A percentile compares a stretch with the other conserved stretches of the same genome.
phyloP scores from a whole-genome alignment of 495 filamentous ascomycete genomes.

The Opeltia flavorubescens region DNA sequence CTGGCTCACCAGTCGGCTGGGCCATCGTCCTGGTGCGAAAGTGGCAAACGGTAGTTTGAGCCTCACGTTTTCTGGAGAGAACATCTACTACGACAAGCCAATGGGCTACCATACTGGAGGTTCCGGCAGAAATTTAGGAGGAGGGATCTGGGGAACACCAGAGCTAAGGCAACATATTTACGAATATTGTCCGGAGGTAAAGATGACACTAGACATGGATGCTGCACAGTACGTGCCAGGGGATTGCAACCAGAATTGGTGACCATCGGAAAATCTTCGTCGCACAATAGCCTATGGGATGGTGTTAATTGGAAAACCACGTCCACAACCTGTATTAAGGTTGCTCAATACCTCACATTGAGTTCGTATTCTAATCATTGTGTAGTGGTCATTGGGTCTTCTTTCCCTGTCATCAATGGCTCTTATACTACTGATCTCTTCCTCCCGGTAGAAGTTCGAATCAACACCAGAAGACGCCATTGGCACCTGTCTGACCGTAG shows the following conservation, averaged over 20 bases:
- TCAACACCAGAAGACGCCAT: too few relatives aligned
- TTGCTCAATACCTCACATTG: too few relatives aligned
- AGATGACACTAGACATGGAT: neutral
- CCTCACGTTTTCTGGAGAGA: neutral
- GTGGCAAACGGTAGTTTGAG: neutral
- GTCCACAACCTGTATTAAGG: neutral
- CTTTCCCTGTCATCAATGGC: too few relatives aligned
- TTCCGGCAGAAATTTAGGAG: neutral
- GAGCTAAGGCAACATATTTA: neutral
- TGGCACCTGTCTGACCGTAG: too few relatives aligned
- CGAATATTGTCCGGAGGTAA: neutral
- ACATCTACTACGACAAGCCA: neutral
- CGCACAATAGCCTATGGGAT: too few relatives aligned
- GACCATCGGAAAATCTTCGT: neutral
- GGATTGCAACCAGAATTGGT: neutral
- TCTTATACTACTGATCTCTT: too few relatives aligned
- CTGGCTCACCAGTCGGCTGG: neutral
- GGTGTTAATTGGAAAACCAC: neutral
- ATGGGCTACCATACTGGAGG: neutral
- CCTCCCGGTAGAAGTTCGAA: too few relatives aligned
- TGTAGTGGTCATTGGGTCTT: too few relatives aligned
- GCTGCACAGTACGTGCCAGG: neutral
- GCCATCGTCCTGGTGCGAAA: neutral
- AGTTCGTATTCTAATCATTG: too few relatives aligned
- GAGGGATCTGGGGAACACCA: neutral